These are phyloP conservation scores for Alternaria gaisen DNA, from an alignment of 2,329 filamentous ascomycete genomes.

Conservation along the genomic window DNA sequence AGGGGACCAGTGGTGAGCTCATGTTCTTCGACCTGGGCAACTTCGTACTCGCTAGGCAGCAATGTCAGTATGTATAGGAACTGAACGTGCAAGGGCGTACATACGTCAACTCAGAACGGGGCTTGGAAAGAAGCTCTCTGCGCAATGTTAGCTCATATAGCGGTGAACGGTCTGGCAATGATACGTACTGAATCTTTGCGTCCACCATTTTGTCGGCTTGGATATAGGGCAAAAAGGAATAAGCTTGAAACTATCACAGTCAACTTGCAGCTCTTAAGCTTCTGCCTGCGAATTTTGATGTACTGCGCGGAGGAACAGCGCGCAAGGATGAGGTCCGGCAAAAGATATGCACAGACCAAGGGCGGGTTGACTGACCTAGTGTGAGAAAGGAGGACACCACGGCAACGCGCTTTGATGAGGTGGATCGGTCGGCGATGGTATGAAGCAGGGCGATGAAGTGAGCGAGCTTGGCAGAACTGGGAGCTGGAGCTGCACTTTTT, in stretches of 20 bases:
- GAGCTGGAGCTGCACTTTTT: constrained; percentile 25
- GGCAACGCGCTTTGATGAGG: constrained; percentile 42
- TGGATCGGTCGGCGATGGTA: constrained; percentile 33
- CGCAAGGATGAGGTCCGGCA: constrained; percentile 21
- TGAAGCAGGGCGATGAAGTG: constrained; percentile 38
- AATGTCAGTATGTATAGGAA: constrained; percentile 27
- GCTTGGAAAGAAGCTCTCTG: constrained; percentile 89
- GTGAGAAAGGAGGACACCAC: constrained; percentile 33
- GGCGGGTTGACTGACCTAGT: constrained; percentile 28
- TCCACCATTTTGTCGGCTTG: constrained; percentile 44
- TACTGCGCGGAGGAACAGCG: constrained; percentile 17
- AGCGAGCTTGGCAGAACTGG: constrained; percentile 24
- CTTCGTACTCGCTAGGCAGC: constrained; percentile 80
- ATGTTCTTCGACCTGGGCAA: constrained; percentile 80
- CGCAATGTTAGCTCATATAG: constrained; percentile 32
- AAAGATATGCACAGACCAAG: constrained; percentile 33
- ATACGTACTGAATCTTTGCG: constrained; percentile 55
- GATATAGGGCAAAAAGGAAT: constrained; percentile 1
- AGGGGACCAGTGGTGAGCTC: constrained; percentile 83
- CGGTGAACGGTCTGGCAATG: not conserved
- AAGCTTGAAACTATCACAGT: constrained; percentile 17
- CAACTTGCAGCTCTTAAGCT: constrained; percentile 30
- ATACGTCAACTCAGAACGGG: constrained; percentile 90
- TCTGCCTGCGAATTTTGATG: constrained; percentile 31
- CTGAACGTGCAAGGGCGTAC: constrained; percentile 47